A percentile compares a stretch with the other conserved stretches of the same genome.
phyloP scores from a whole-genome alignment of 2,329 filamentous ascomycete species.

The Talaromyces sp. region DNA sequence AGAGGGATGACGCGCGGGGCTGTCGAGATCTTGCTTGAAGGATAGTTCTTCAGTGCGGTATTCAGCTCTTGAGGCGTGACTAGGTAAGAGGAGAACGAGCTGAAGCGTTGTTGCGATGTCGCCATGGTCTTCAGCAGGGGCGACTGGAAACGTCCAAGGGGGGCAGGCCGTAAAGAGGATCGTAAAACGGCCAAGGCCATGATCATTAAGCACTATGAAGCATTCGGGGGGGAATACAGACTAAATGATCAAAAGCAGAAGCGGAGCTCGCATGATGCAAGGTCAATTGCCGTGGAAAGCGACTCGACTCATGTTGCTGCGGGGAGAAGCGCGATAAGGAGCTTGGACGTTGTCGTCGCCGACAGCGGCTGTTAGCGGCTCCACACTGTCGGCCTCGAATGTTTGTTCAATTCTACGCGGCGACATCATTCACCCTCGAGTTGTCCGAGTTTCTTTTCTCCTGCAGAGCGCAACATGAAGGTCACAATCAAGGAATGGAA shows the following conservation, averaged over 20 bases:
- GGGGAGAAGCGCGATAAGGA: not conserved
- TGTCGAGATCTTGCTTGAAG: constrained; percentile 71
- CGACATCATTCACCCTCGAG: not conserved
- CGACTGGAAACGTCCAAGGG: constrained; percentile 14
- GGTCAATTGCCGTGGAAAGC: not conserved
- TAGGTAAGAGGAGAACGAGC: constrained; percentile 70
- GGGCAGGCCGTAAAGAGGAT: constrained; percentile 14
- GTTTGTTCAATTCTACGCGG: not conserved
- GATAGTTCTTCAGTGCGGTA: constrained; percentile 75
- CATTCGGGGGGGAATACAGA: not conserved
- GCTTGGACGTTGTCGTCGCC: not conserved
- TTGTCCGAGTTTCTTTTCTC: not conserved
- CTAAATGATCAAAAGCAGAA: not conserved
- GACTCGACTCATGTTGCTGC: not conserved
- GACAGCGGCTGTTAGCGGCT: not conserved
- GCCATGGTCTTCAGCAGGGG: constrained; percentile 13
- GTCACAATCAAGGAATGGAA: constrained; percentile 92
- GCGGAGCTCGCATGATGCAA: not conserved
- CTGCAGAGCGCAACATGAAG: constrained; percentile 61
- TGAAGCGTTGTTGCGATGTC: constrained; percentile 39
- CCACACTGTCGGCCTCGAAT: not conserved
- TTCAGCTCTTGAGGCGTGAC: constrained; percentile 78
- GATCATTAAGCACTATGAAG: constrained; percentile 4
- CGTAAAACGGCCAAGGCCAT: constrained; percentile 35
- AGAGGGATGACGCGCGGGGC: constrained; percentile 80